Conservation (phyloP, 2,329 filamentous ascomycete genomes). For the Beauveria sp. region DNA sequence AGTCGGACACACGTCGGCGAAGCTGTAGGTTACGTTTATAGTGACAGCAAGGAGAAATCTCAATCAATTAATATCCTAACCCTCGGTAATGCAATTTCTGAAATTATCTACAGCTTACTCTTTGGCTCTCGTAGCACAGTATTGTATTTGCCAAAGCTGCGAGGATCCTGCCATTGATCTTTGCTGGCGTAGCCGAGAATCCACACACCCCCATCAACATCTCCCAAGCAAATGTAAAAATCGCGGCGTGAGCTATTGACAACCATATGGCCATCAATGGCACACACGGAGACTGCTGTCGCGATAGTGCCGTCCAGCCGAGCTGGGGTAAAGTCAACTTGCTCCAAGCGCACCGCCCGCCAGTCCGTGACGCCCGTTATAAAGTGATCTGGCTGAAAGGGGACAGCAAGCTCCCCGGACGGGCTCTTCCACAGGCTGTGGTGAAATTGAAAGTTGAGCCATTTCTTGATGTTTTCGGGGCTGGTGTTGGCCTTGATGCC, state of each 20-base stretch:
- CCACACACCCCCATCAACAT: neutral
- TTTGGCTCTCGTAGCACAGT: neutral
- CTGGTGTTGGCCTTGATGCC: neutral
- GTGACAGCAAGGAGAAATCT: neutral
- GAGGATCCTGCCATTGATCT: neutral
- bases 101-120: neutral
- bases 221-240: neutral
- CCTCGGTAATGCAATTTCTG: neutral
- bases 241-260: neutral
- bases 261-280: neutral
- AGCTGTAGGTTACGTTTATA: neutral
- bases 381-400: neutral
- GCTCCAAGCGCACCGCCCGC: neutral
- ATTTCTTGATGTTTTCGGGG: neutral
- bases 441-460: neutral
- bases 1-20: neutral
- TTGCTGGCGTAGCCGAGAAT: neutral
- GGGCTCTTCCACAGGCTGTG: neutral
- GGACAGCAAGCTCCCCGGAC: neutral
- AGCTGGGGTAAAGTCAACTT: neutral
- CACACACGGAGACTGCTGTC: neutral
- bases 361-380: neutral
- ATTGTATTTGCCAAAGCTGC: neutral
- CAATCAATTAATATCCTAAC: neutral
- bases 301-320: neutral